Percentiles rank a stretch among this genome's conserved stretches.
Conservation (phyloP, 2,329 filamentous ascomycete genomes). For the Verticillium klebahnii region DNA sequence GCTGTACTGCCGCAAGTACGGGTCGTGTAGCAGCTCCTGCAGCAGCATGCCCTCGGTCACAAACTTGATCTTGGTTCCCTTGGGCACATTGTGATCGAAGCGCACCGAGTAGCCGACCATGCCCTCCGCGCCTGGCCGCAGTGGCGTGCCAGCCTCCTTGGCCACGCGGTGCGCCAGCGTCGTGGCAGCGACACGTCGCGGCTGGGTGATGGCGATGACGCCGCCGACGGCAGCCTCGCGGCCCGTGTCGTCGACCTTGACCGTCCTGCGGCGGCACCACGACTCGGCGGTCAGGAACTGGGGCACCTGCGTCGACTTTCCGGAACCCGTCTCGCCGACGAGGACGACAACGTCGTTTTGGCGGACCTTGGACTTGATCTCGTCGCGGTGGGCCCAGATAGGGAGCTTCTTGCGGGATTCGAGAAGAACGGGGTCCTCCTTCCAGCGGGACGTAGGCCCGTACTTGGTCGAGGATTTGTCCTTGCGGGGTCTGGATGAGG, state of each 20-base stretch:
- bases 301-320: slow-evolving; percentile 94
- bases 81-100: slow-evolving; percentile 84
- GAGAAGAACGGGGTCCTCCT: slow-evolving; percentile 28
- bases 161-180: slow-evolving; percentile 85
- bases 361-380: slow-evolving; percentile 62
- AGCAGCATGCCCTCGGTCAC: slow-evolving; percentile 94
- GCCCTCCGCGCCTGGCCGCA: slow-evolving; percentile 31
- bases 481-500: background rate
- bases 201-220: slow-evolving; percentile 90
- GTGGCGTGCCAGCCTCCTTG: slow-evolving; percentile 61
- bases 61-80: slow-evolving; percentile 83
- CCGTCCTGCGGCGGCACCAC: slow-evolving; percentile 67
- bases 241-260: slow-evolving; percentile 34
- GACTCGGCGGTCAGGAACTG: slow-evolving; percentile 77
- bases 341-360: slow-evolving; percentile 74
- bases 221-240: slow-evolving; percentile 59
- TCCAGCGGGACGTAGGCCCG: slow-evolving; percentile 6
- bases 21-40: slow-evolving; percentile 87
- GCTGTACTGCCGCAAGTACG: slow-evolving; percentile 77
- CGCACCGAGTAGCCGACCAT: slow-evolving; percentile 88
- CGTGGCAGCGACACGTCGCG: slow-evolving; percentile 87
- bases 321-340: slow-evolving; percentile 91
- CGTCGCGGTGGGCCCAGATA: slow-evolving; percentile 69
- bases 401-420: slow-evolving; percentile 64
- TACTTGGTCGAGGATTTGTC: background rate